Base-by-base conservation (phyloP, 768 basidiomycete genomes). In the Trichaptum fuscoviolaceum region DNA sequence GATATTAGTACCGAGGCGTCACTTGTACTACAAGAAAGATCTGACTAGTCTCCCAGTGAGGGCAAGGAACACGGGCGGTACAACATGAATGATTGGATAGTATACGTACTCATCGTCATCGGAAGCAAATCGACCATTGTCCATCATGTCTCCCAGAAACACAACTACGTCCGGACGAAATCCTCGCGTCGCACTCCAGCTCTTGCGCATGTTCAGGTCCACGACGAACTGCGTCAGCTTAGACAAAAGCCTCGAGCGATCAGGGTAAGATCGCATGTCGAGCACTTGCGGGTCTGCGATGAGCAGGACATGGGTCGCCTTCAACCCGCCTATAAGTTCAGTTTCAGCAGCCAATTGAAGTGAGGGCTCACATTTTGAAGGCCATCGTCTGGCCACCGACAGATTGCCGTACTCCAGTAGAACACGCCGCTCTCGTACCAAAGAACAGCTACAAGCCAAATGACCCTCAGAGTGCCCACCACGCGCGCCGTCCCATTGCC, bases 131-230 rank as follows among this genome's bases (percentile, higher is more conserved):
- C 93, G 81, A 0, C 93, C 95, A 64, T 85, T 87, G 71, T 96
- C 94, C 86, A 96, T 86, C 92, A 96, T 91, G 74, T 97, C 95
- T 42, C 96, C 96, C 24, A 95, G 80, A 69, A 96, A 91, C 1
- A 97, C 78, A 5, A 96, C 84, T 17, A 79, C 84, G 73, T 96
- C 86, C 7, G 95, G 91, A 26, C 76, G 78, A 64, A 85, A 80
- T 7, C 79, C 77, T 63, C 85, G 79, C 2, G 87, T 87, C 8
- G 83, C 87, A 65, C 83, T 82, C 95, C 95, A 97, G 72, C 83
- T 90, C 77, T 94, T 96, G 60, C 91, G 85, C 66, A 96, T 79
- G 74, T 93, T 93, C 67, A 91, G 80, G 78, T 96, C 92, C 63
- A 91, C 88, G 64, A 94, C 74, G 67, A 86, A 72, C 70, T 86